phyloP scores from a whole-genome alignment of 2,329 filamentous ascomycete species.

The Colletotrichum orbiculare region DNA sequence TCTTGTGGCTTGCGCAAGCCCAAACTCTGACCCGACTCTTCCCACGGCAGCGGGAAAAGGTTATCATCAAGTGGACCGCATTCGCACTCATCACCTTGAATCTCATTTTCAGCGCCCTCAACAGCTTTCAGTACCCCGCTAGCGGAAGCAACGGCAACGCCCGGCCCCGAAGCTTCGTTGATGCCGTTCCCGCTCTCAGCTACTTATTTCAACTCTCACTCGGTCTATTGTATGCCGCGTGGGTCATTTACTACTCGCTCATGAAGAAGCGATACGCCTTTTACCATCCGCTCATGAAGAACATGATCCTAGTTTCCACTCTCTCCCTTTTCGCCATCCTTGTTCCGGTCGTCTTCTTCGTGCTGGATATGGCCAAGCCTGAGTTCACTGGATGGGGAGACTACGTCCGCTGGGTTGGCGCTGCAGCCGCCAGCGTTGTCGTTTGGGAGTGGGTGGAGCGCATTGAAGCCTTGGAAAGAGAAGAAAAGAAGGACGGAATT shows the following conservation, averaged over 20 bases:
- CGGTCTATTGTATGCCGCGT: constrained; percentile 88
- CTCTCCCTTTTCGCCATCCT: constrained; percentile 85
- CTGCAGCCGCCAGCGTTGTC: constrained; percentile 92
- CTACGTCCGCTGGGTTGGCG: constrained; percentile 96
- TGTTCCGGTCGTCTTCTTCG: constrained; percentile 92
- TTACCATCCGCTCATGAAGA: constrained; percentile 90
- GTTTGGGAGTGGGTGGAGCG: constrained; percentile 99
- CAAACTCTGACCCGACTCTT: constrained; percentile 97
- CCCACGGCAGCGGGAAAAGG: constrained; percentile 94
- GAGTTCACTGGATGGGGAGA: constrained; percentile 93
- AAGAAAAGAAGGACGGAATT: constrained; percentile 94
- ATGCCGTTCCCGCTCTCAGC: constrained; percentile 89
- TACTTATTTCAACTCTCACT: constrained; percentile 92
- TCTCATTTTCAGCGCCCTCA: constrained; percentile 89
- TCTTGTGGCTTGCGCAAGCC: constrained; percentile 96
- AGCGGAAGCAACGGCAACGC: constrained; percentile 64
- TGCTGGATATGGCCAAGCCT: constrained; percentile 87
- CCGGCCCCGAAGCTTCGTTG: constrained; percentile 81
- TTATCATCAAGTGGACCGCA: constrained; percentile 98
- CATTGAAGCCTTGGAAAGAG: constrained; percentile 90
- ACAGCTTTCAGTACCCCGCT: constrained; percentile 77
- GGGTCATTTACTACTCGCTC: constrained; percentile 93
- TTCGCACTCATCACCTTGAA: constrained; percentile 94
- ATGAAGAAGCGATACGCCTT: constrained; percentile 93
- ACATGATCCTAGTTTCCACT: constrained; percentile 83